Evolutionary conservation across 2,329 filamentous ascomycete species (phyloP).

Genomic region (Phyllosticta capitalensis): DNA sequence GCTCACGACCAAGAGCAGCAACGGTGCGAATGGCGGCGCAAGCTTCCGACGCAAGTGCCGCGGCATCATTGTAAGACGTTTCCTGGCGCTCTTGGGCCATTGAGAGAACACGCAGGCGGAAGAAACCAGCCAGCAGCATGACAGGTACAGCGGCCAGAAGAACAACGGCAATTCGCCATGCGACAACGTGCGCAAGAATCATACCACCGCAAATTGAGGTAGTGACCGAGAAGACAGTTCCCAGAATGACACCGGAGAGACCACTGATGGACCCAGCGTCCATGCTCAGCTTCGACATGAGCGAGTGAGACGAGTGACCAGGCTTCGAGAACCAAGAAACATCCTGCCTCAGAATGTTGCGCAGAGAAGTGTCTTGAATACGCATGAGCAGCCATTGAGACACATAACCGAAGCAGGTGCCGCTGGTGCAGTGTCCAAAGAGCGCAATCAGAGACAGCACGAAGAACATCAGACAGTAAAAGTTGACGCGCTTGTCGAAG

Average conservation of each 20-base stretch:
- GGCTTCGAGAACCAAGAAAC: conserved; percentile 41
- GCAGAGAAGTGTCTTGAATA: conserved; percentile 38
- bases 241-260: conserved; percentile 40
- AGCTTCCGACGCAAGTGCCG: conserved; percentile 57
- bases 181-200: conserved; percentile 38
- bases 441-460: conserved; percentile 43
- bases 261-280: conserved; percentile 41
- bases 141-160: conserved; percentile 40
- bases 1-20: conserved; percentile 33
- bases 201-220: conserved; percentile 40
- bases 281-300: conserved; percentile 39
- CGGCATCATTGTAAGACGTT: conserved; percentile 54
- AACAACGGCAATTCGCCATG: conserved; percentile 44
- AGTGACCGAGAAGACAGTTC: conserved; percentile 40
- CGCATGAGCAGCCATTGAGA: conserved; percentile 37
- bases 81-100: conserved; percentile 55
- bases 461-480: conserved; percentile 44
- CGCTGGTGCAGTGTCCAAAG: conserved; percentile 33
- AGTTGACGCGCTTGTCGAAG: conserved; percentile 25
- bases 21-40: conserved; percentile 57
- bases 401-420: conserved; percentile 40
- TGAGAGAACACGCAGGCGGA: conserved; percentile 40
- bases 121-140: conserved; percentile 38
- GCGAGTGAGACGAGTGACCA: conserved; percentile 33
- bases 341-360: conserved; percentile 46